phyloP scores from a whole-genome alignment of 2,329 filamentous ascomycete genomes.

The Sclerotinia minor region DNA sequence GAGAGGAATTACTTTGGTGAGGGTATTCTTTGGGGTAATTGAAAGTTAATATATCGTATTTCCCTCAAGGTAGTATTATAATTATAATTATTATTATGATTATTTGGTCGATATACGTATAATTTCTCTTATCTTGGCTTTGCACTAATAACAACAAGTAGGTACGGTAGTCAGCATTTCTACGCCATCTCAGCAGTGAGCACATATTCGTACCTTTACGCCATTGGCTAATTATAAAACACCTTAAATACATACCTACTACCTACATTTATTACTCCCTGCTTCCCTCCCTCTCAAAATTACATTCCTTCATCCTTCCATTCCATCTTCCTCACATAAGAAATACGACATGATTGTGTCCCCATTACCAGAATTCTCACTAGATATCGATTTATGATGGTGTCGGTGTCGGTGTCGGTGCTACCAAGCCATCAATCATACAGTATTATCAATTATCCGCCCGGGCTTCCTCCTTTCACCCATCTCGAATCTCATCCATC shows the following conservation, averaged over 20 bases:
- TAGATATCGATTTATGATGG: background rate
- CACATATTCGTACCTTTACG: background rate
- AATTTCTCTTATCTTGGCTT: background rate
- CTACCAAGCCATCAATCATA: no score
- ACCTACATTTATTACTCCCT: background rate
- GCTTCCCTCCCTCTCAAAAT: background rate
- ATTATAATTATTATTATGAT: no score
- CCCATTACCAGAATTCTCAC: background rate
- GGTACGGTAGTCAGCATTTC: background rate
- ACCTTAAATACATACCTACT: background rate
- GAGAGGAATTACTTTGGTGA: background rate
- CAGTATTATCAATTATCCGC: no score
- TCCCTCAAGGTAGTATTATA: no score
- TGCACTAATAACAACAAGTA: background rate
- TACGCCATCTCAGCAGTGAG: background rate
- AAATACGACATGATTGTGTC: background rate
- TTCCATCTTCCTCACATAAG: background rate
- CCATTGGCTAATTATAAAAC: background rate
- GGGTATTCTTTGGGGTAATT: no score
- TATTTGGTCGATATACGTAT: no score
- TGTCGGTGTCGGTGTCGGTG: no score
- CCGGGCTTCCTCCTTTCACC: no score
- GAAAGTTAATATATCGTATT: no score
- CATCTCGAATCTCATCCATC: no score
- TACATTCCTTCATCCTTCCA: slow-evolving; percentile 10